Percentiles rank a stretch among this genome's conserved stretches.
phyloP scores from a whole-genome alignment of 2,329 filamentous ascomycete species.

The Paramyrothecium roridum region DNA sequence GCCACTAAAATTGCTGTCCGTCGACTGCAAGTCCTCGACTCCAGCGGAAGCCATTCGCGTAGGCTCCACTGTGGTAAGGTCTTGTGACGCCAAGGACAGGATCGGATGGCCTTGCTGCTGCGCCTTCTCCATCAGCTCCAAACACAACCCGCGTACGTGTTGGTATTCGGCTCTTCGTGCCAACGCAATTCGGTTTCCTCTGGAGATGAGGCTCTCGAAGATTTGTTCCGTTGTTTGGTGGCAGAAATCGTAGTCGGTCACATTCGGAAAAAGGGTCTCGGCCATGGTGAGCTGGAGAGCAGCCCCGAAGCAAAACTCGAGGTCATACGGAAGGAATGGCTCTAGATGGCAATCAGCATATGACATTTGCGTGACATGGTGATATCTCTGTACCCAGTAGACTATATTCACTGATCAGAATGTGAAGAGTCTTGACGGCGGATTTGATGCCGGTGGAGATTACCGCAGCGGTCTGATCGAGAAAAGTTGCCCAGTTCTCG shows the following conservation, averaged over 20 bases:
- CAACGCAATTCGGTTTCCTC: constrained; percentile 16
- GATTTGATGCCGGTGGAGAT: constrained; percentile 38
- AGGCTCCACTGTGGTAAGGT: constrained; percentile 6
- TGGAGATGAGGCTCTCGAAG: constrained; percentile 27
- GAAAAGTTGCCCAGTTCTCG: constrained; percentile 28
- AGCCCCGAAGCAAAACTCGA: constrained; percentile 32
- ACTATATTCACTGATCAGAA: constrained; percentile 29
- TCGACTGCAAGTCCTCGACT: neutral
- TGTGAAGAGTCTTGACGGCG: constrained; percentile 33
- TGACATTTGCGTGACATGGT: too few relatives aligned
- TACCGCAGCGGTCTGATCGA: constrained; percentile 27
- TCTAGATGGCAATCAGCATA: constrained; percentile 16
- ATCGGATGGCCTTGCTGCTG: constrained; percentile 22
- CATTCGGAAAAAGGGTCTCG: constrained; percentile 28
- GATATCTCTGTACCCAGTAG: constrained; percentile 19
- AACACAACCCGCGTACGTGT: constrained; percentile 22
- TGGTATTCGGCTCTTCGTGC: constrained; percentile 4
- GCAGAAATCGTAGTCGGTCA: constrained; percentile 18
- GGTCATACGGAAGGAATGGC: constrained; percentile 32
- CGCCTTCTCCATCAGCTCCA: constrained; percentile 18
- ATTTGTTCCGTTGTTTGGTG: constrained; percentile 19
- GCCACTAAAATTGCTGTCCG: too few relatives aligned
- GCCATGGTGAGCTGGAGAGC: constrained; percentile 33
- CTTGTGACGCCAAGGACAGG: constrained; percentile 11
- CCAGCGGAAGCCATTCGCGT: constrained; percentile 1